phyloP scores from a whole-genome alignment of 805 yeast species.

The Kodamaea jinghongensis region DNA sequence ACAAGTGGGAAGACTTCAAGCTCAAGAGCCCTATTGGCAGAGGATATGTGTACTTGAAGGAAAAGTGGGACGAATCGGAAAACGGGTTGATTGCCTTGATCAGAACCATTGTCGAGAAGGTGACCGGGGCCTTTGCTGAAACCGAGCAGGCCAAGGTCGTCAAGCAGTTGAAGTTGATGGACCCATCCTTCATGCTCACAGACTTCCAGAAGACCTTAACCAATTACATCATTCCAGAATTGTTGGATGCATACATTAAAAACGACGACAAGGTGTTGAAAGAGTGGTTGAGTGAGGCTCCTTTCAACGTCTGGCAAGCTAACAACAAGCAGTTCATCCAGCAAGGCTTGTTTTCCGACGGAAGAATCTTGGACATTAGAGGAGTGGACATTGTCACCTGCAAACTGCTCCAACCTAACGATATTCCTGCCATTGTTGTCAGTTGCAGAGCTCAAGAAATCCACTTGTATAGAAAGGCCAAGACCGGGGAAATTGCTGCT shows the following conservation, averaged over 20 bases:
- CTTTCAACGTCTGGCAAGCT: conserved; percentile 90
- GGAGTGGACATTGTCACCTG: conserved; percentile 91
- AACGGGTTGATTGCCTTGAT: conserved; percentile 82
- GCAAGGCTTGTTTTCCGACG: conserved; percentile 88
- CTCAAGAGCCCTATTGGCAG: conserved; percentile 71
- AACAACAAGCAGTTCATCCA: conserved; percentile 89
- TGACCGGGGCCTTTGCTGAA: conserved; percentile 90
- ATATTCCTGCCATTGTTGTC: conserved; percentile 87
- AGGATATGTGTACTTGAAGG: conserved; percentile 55
- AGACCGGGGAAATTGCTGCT: conserved; percentile 93
- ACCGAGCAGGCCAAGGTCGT: conserved; percentile 95
- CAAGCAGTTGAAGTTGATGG: conserved; percentile 80
- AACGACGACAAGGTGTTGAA: conserved; percentile 84
- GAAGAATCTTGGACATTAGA: conserved; percentile 88
- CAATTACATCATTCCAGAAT: conserved; percentile 91
- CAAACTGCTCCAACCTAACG: conserved; percentile 84
- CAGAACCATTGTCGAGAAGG: conserved; percentile 74
- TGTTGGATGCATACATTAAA: conserved; percentile 89
- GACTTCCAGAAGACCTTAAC: conserved; percentile 79
- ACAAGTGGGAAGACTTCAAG: conserved; percentile 64
- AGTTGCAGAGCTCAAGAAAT: conserved; percentile 97
- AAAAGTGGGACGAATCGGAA: conserved; percentile 89
- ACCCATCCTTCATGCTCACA: conserved; percentile 80
- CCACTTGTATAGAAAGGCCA: conserved; percentile 80
- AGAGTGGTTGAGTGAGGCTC: conserved; percentile 95